These are phyloP conservation scores for Adenanthera pavonina DNA, from an alignment of 306 rosid genomes.

Conservation along the genomic window DNA sequence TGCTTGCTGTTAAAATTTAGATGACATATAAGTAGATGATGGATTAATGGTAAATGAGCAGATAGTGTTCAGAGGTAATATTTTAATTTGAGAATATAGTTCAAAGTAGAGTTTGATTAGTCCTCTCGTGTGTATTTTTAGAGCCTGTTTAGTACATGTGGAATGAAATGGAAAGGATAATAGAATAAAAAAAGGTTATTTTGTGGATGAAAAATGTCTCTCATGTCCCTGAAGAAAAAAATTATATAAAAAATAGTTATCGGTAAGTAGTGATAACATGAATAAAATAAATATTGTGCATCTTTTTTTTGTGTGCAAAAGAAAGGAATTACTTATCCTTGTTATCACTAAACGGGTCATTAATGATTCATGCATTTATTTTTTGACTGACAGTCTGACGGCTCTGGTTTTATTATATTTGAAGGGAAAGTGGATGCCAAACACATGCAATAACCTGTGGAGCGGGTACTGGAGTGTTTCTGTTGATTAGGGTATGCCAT, in stretches of 20 bases:
- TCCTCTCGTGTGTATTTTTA: neutral
- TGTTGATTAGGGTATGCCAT: slow-evolving; percentile 74
- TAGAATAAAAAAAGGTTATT: neutral
- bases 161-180: neutral
- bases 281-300: neutral
- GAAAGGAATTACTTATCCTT: neutral
- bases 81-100: slow-evolving; percentile 23
- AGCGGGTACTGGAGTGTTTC: slow-evolving; percentile 92
- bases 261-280: neutral
- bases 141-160: neutral
- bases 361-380: slow-evolving; percentile 21
- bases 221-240: too few relatives aligned
- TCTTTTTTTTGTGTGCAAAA: neutral
- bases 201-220: neutral
- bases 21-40: neutral
- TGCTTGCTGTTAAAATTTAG: neutral
- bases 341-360: neutral
- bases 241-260: neutral
- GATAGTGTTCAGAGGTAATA: neutral
- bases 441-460: slow-evolving; percentile 87
- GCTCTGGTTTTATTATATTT: slow-evolving; percentile 27
- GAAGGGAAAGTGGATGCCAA: slow-evolving; percentile 89
- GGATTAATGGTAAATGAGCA: neutral
- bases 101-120: slow-evolving; percentile 4
- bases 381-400: slow-evolving; percentile 40